Evolutionary conservation across 805 yeast genomes (phyloP), one percentile per base, ranked within the genome.

Genomic region (Candida incommunis): DNA sequence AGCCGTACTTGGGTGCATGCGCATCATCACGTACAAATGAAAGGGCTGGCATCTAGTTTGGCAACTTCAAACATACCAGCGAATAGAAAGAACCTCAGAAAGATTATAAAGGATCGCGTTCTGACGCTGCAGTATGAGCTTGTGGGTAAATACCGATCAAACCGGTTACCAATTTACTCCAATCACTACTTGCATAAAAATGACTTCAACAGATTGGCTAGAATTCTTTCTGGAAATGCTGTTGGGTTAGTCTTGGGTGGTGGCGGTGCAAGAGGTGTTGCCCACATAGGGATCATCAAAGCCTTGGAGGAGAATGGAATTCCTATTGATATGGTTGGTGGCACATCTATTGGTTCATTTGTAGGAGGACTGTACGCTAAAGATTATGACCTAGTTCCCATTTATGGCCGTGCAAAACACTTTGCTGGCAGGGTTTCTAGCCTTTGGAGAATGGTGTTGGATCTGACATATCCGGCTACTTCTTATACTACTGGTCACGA

Each of bases 401-500:
- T 87, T 22, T 88, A 82, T 60, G 96, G 95, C 1, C 70, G 94
- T 45, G 80, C 90, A 3, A 92, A 90, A 63, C 80, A 79, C 56
- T 90, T 90, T 63, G 74, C 94, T 2, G 80, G 79, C 13, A 70
- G 97, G 54, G 69, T 90, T 50, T 75, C 90, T 0, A 82, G 94
- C 2, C 48, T 82, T 2, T 90, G 98, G 98, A 70, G 96, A 54
- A 76, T 82, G 56, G 48, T 81, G 2, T 64, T 83, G 24, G 98
- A 90, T 59, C 63, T 92, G 54, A 90, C 98, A 0, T 82, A 88
- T 61, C 98, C 98, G 0, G 79, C 85, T 1, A 87, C 96, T 0
- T 82, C 96, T 0, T 90, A 94, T 58, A 83, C 94, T 9, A 92
- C 98, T 1, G 98, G 98, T 0, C 95, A 92, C 62, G 97, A 87